Conservation (phyloP, 2,329 filamentous ascomycete genomes). For the Rasamsonia emersonii region DNA sequence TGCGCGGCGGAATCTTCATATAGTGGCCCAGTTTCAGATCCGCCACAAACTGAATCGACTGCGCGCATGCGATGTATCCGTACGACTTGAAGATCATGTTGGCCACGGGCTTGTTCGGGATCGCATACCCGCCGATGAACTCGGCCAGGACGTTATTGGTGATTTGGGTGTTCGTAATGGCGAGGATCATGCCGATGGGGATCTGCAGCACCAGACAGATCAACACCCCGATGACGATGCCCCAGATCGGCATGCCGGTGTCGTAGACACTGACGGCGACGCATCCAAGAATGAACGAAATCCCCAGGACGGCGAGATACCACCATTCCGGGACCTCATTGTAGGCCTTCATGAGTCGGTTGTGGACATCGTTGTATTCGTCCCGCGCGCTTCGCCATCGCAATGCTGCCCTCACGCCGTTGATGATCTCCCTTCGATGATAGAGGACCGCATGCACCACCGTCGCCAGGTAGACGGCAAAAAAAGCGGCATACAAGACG, state of each 20-base stretch:
- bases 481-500: constrained; percentile 48
- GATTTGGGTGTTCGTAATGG: constrained; percentile 46
- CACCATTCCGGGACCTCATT: constrained; percentile 48
- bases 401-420: constrained; percentile 42
- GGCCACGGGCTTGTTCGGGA: constrained; percentile 43
- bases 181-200: constrained; percentile 13
- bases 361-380: constrained; percentile 38
- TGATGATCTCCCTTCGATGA: constrained; percentile 44
- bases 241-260: constrained; percentile 38
- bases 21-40: constrained; percentile 17
- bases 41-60: constrained; percentile 42
- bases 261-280: constrained; percentile 44
- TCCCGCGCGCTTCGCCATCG: constrained; percentile 23
- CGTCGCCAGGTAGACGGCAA: constrained; percentile 46
- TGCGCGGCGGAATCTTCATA: constrained; percentile 11
- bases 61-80: constrained; percentile 38
- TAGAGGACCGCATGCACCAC: constrained; percentile 45
- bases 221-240: constrained; percentile 44
- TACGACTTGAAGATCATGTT: constrained; percentile 51
- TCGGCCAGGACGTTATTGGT: constrained; percentile 49
- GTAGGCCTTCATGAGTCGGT: constrained; percentile 41
- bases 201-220: constrained; percentile 46
- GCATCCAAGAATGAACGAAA: constrained; percentile 40
- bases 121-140: constrained; percentile 45
- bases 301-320: constrained; percentile 39